Conservation (phyloP, 352 stramenopile genomes). For the Globisporangium solare region DNA sequence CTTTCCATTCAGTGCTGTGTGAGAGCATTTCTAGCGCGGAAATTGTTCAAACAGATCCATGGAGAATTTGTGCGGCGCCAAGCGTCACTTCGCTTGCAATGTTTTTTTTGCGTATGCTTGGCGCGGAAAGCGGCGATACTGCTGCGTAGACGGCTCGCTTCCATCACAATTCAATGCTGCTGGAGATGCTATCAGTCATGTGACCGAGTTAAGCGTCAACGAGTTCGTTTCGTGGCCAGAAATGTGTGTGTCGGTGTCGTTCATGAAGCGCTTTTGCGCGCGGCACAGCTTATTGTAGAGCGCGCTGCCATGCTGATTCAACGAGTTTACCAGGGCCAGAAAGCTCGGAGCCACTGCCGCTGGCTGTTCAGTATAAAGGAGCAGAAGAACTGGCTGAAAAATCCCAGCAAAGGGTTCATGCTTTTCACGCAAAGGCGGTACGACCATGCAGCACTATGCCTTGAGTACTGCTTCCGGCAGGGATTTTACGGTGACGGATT, state of each 20-base stretch:
- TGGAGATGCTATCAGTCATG: slow-evolving; percentile 38
- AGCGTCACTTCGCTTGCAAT: slow-evolving; percentile 31
- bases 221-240: slow-evolving; percentile 16
- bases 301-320: slow-evolving; percentile 34
- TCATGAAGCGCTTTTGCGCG: slow-evolving; percentile 15
- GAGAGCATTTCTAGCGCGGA: slow-evolving; percentile 26
- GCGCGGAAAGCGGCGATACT: slow-evolving; percentile 21
- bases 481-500: slow-evolving; percentile 21
- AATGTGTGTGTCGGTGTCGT: slow-evolving; percentile 17
- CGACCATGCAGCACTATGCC: slow-evolving; percentile 34
- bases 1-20: slow-evolving; percentile 31
- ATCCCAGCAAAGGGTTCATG: slow-evolving; percentile 43
- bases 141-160: slow-evolving; percentile 24
- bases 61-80: slow-evolving; percentile 13
- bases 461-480: slow-evolving; percentile 47
- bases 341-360: slow-evolving; percentile 28
- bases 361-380: slow-evolving; percentile 24
- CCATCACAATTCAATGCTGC: slow-evolving; percentile 36
- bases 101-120: slow-evolving; percentile 40
- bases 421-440: slow-evolving; percentile 35
- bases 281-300: slow-evolving; percentile 18
- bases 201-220: slow-evolving; percentile 13
- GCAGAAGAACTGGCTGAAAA: slow-evolving; percentile 40
- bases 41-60: slow-evolving; percentile 18
- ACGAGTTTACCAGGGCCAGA: slow-evolving; percentile 36